These are phyloP conservation scores for Ophiostoma angusticollis DNA, from an alignment of 2,329 filamentous ascomycete genomes.

Conservation along the genomic window DNA sequence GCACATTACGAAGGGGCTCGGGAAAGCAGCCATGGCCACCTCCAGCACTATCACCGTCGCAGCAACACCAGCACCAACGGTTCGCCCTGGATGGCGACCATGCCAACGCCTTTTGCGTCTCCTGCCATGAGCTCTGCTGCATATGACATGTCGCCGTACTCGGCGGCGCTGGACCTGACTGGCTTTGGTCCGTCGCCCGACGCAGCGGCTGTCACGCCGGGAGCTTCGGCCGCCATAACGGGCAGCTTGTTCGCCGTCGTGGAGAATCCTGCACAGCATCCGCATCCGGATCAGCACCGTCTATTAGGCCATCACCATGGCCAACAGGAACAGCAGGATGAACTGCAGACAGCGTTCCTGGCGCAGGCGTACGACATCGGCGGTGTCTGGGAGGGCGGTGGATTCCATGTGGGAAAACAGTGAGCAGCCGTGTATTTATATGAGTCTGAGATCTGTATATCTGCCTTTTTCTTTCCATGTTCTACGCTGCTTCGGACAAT, in stretches of 20 bases:
- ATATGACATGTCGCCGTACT: constrained; percentile 1
- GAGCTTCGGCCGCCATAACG: background rate
- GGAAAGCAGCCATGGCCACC: too few species aligned
- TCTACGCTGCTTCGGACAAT: too few species aligned
- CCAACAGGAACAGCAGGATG: background rate
- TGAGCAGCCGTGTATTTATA: too few species aligned
- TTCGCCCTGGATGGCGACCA: constrained; percentile 2
- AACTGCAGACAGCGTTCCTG: background rate
- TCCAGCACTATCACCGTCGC: too few species aligned
- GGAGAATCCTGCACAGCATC: background rate
- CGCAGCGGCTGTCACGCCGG: background rate
- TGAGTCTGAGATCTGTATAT: too few species aligned
- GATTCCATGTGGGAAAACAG: too few species aligned
- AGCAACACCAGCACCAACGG: background rate
- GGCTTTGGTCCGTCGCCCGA: background rate
- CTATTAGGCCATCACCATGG: background rate
- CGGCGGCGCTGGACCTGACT: background rate
- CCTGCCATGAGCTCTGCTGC: constrained; percentile 2
- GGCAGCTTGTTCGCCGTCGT: background rate
- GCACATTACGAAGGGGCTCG: background rate
- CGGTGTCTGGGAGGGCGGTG: constrained; percentile 6
- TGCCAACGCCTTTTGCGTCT: constrained; percentile 3
- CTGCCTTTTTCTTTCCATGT: too few species aligned
- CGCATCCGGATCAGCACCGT: background rate
- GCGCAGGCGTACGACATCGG: constrained; percentile 3